Evolutionary conservation across 208 protist species (phyloP).

Genomic region (Endotrypanum monterogeii): DNA sequence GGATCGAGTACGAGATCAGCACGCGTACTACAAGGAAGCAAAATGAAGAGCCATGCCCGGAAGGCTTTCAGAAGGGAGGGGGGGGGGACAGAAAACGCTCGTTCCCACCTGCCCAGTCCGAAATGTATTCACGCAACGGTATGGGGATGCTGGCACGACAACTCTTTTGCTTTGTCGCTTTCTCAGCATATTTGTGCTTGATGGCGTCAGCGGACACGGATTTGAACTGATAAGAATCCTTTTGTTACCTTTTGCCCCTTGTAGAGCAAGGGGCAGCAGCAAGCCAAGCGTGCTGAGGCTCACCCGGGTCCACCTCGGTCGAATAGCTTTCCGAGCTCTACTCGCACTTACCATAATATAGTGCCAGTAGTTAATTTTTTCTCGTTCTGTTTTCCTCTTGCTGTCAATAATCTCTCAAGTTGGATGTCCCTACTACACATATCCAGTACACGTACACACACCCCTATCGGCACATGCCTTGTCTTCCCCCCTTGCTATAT

Average conservation of each 20-base stretch:
- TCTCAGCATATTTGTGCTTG: not conserved
- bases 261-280: too few species aligned
- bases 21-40: not conserved
- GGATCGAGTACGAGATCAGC: not conserved
- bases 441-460: not conserved
- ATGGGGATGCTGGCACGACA: too few species aligned
- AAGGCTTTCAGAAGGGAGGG: too few species aligned
- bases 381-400: not conserved
- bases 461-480: not conserved
- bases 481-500: not conserved
- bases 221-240: too few species aligned
- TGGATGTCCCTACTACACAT: too few species aligned
- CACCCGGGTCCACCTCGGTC: not conserved
- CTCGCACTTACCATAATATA: not conserved
- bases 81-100: too few species aligned
- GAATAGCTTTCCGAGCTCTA: not conserved
- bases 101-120: too few species aligned
- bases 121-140: too few species aligned
- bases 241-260: not conserved
- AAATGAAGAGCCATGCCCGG: too few species aligned
- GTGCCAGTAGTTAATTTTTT: not conserved
- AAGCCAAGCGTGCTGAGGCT: not conserved
- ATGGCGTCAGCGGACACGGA: not conserved
- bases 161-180: not conserved
- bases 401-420: too few species aligned